Evolutionary conservation across 208 protist genomes (phyloP).

Genomic region (Blechomonas ayalai): DNA sequence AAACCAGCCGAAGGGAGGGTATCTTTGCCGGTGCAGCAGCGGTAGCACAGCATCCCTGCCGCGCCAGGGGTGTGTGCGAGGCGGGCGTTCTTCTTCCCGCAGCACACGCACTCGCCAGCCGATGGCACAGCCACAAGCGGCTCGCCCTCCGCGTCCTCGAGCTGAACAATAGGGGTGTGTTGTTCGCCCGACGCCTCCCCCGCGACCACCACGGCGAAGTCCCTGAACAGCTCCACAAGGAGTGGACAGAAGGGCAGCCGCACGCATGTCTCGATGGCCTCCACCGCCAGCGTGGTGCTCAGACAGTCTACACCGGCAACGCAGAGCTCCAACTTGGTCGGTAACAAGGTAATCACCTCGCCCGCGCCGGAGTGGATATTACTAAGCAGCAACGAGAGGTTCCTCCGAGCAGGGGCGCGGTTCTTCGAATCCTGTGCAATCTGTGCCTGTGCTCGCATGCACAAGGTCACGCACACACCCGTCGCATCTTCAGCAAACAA

Average conservation of each 20-base stretch:
- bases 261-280: constrained; percentile 50
- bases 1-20: constrained; percentile 51
- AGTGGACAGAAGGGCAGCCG: constrained; percentile 55
- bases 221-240: constrained; percentile 55
- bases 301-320: constrained; percentile 58
- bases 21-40: constrained; percentile 67
- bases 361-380: constrained; percentile 46
- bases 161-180: constrained; percentile 33
- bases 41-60: constrained; percentile 62
- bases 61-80: constrained; percentile 14
- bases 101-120: constrained; percentile 55
- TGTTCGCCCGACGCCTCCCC: constrained; percentile 42
- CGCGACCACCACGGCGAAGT: constrained; percentile 52
- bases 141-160: constrained; percentile 40
- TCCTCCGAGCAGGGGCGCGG: constrained; percentile 23
- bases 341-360: constrained; percentile 58
- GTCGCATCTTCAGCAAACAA: constrained; percentile 66
- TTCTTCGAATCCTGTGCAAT: constrained; percentile 47
- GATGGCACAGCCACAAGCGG: constrained; percentile 25
- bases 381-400: constrained; percentile 25
- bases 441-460: constrained; percentile 24
- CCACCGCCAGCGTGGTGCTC: constrained; percentile 36
- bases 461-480: constrained; percentile 36
- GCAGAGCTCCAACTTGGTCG: constrained; percentile 38
- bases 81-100: constrained; percentile 24